Percentiles rank a stretch among this genome's conserved stretches.
These are phyloP conservation scores for Asparagopsis taxiformis DNA, from an alignment of 31 red algal genomes.

Conservation along the genomic window DNA sequence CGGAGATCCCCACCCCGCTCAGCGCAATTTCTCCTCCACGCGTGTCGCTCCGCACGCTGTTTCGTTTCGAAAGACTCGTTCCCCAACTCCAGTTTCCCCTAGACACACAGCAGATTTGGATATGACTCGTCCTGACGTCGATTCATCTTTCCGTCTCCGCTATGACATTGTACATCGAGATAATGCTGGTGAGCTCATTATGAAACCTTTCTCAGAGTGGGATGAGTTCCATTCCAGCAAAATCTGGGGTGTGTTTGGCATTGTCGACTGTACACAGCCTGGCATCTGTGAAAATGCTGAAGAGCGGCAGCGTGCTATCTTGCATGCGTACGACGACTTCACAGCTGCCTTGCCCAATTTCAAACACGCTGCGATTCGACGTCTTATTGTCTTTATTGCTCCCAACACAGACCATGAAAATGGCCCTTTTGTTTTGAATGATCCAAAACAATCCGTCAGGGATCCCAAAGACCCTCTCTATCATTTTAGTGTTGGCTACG, in stretches of 20 bases:
- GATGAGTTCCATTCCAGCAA: constrained; percentile 63
- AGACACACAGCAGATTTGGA: constrained; percentile 31
- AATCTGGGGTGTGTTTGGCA: constrained; percentile 71
- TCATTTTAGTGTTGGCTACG: constrained; percentile 61
- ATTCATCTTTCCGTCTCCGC: constrained; percentile 54
- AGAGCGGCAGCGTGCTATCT: constrained; percentile 34
- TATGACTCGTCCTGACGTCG: constrained; percentile 45
- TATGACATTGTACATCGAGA: constrained; percentile 63
- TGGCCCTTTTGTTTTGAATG: constrained; percentile 48
- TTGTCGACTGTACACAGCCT: constrained; percentile 55
- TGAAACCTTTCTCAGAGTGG: constrained; percentile 72
- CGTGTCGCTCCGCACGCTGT: neutral
- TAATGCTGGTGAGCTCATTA: constrained; percentile 31
- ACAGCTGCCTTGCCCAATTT: constrained; percentile 34
- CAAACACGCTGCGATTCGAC: constrained; percentile 44
- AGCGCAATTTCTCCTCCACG: constrained; percentile 14
- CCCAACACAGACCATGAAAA: constrained; percentile 35
- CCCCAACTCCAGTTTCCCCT: neutral
- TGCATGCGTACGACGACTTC: constrained; percentile 57
- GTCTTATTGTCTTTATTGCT: constrained; percentile 56
- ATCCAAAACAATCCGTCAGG: constrained; percentile 12
- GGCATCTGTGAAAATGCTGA: neutral
- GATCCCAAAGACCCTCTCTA: constrained; percentile 17
- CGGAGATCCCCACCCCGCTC: constrained; percentile 1
- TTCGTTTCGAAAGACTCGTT: neutral